Evolutionary conservation across 805 yeast genomes (phyloP), one percentile per base, ranked within the genome.

Genomic region (Wickerhamomyces hampshirensis): DNA sequence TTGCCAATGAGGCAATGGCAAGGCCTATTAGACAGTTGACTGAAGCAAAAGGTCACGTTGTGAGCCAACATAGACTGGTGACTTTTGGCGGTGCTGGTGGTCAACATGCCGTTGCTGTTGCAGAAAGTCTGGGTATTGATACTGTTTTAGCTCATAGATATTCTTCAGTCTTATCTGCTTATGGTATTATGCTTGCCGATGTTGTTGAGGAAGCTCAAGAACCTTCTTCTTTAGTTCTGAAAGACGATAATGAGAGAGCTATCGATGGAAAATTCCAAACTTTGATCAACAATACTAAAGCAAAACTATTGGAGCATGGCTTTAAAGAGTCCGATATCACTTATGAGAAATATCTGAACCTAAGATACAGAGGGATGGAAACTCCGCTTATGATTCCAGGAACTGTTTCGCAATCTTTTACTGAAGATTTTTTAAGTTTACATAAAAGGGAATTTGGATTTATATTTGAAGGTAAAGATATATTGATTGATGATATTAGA

Each of bases 51-150:
- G 96, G 96, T 5, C 77, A 78, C 51, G 68, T 74, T 28, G 69
- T 78, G 1, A 56, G 82, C 8, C 64, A 71, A 9, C 95, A 87
- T 56, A 63, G 81, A 39, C 61, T 87, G 40, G 94, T 88, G 2
- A 73, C 91, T 3, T 87, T 87, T 61, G 96, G 96, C 31, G 96
- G 96, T 33, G 95, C 95, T 18, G 96, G 96, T 36, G 96, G 96
- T 7, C 96, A 87, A 60, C 89, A 84, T 58, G 89, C 93, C 3
- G 78, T 75, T 33, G 78, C 84, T 8, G 78, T 87, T 24, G 95
- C 95, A 1, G 68, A 74, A 39, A 69, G 73, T 18, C 65, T 87
- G 42, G 88, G 88, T 7, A 82, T 87, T 32, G 56, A 66, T 10
- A 73, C 76, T 19, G 83, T 87, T 6, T 59, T 85, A 23, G 79